phyloP scores from a whole-genome alignment of 768 basidiomycete species.

The Termitomyces bulborhizus region DNA sequence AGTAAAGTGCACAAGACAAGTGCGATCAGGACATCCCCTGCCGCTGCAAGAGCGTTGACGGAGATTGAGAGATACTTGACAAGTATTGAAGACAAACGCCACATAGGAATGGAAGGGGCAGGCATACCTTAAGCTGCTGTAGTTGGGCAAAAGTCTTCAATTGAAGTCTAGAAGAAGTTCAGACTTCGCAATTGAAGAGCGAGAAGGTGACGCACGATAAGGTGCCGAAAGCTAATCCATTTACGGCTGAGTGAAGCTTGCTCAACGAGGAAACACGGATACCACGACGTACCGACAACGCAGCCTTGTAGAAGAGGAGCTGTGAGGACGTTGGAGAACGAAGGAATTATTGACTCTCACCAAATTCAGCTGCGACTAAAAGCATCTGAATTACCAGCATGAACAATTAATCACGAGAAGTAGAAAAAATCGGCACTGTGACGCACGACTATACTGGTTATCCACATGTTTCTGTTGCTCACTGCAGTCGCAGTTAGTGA shows the following conservation, averaged over 20 bases:
- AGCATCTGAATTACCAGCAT: constrained; percentile 12
- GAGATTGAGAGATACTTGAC: constrained; percentile 31
- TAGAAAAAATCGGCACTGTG: not conserved
- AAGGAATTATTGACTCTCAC: constrained; percentile 10
- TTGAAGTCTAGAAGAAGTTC: constrained; percentile 17
- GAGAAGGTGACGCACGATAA: constrained; percentile 24
- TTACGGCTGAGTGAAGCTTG: not conserved
- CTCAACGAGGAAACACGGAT: not conserved
- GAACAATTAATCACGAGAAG: not conserved
- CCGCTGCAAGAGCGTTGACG: constrained; percentile 39
- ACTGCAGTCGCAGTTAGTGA: constrained; percentile 21
- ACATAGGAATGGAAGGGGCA: not conserved
- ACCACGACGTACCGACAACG: constrained; percentile 23
- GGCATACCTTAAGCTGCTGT: constrained; percentile 26
- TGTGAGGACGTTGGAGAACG: not conserved
- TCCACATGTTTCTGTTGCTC: constrained; percentile 32
- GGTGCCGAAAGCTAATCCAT: constrained; percentile 24
- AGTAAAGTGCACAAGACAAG: constrained; percentile 34
- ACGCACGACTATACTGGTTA: constrained; percentile 29
- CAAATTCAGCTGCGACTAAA: constrained; percentile 36
- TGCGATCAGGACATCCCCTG: constrained; percentile 43
- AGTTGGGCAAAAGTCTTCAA: constrained; percentile 30
- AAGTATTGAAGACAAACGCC: not conserved
- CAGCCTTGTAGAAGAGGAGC: constrained; percentile 14
- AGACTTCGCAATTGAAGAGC: not conserved